Base-by-base conservation (phyloP, 2,329 filamentous ascomycete species). In the Diaporthe caulivora region DNA sequence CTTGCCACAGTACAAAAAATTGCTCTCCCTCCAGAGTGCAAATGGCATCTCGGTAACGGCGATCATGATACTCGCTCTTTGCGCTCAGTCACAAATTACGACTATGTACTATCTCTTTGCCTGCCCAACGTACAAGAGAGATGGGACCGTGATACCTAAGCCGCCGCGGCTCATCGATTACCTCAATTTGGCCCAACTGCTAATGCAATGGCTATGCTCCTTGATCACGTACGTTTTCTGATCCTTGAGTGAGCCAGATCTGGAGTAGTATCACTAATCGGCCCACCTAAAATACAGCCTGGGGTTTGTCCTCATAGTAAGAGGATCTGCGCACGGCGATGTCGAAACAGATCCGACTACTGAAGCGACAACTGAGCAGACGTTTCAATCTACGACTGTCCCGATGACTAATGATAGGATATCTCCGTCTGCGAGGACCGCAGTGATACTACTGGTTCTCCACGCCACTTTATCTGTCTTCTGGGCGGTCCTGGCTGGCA, bases 91-190 rank as follows among this genome's bases (percentile, higher is more conserved):
- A 44, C 57, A 62, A 29, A 21, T 62, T 44, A 21, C 57, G 15
- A 44, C 37, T 13, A 44, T 29, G 37, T 44, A 44, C 24, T 62
- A 62, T 10, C 57, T 62, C n/a, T 62, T 62, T 44, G 57, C 57
- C 37, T 62, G 57, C 57, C 57, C 57, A 44, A 21, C 3, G 21
- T 62, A 62, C 57, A 62, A 62, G 24, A 29, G 15, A 3, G 2
- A 11, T 44, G 57, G 37, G 1, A 6, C 1, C 24, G 37, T 62
- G 15, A 21, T 62, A 44, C 57, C 57, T 37, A 15, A 44, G 2
- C 57, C 57, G n/a, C 57, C 57, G 21, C 37, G n/a, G 57, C 57
- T 62, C 37, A 62, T 62, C 37, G 37, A 62, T 24, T 62, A 42
- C n/a, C 57, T 62, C 57, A 62, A 44, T 21, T 18, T 62, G 37